Percentiles rank a stretch among this genome's conserved stretches.
Conservation (phyloP, 345 rosid species). For the Citropsis articulata region DNA sequence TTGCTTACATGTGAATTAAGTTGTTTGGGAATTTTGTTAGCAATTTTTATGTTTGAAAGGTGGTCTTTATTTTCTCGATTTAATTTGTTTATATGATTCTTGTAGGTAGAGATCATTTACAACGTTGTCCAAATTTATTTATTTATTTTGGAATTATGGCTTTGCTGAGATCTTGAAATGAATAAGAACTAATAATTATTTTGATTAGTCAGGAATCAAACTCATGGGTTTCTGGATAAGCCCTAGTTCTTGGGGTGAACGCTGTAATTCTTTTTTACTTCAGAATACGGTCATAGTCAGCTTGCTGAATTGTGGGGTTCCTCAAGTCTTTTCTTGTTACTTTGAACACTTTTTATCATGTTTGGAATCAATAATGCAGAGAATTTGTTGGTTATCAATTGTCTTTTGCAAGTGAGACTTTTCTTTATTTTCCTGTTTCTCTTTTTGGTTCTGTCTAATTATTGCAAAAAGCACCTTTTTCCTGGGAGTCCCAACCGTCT, state of each 20-base stretch:
- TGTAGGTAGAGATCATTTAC: not conserved
- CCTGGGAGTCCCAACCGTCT: not conserved
- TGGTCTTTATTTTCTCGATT: not conserved
- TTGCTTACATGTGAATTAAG: not conserved
- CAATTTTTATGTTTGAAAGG: not conserved
- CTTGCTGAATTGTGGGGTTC: not conserved
- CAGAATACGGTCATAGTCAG: not conserved
- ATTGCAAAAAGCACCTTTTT: not conserved
- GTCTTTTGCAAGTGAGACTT: not conserved
- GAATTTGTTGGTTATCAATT: not conserved
- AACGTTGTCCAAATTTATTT: not conserved
- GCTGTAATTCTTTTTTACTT: not conserved
- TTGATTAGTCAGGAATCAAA: not conserved
- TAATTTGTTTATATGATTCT: not conserved
- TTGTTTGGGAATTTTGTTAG: not conserved
- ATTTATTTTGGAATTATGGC: not conserved
- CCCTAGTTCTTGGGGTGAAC: not conserved
- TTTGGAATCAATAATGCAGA: not conserved
- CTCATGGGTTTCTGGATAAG: not conserved
- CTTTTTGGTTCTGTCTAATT: slow-evolving; percentile 6
- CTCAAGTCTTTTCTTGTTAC: not conserved
- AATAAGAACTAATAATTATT: not conserved
- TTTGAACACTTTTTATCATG: not conserved
- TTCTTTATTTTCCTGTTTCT: slow-evolving; percentile 2
- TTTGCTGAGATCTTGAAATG: slow-evolving; percentile 15